Base-by-base conservation (phyloP, 257 asterid genomes). In the Catharanthus roseus region DNA sequence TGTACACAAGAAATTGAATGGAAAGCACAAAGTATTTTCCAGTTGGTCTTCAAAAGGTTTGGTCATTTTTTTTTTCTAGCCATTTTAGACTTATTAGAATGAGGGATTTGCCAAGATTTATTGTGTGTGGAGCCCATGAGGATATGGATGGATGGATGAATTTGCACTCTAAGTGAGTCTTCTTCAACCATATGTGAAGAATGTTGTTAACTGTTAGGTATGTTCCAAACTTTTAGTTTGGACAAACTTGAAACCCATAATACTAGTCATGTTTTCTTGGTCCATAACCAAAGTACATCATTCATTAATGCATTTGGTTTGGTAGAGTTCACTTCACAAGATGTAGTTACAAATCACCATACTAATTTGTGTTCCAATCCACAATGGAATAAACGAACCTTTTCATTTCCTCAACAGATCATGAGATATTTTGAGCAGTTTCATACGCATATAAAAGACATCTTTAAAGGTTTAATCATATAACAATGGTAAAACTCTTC, bases 41-140 rank as follows among this genome's bases (percentile, higher is more conserved):
- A 69, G 78, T 75, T 70, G 81, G 82, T 69, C 54, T 54, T 38
- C 42, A 38, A n/a, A n/a, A n/a, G n/a, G n/a, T n/a, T n/a, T 76
- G 33, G 64, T 6, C 51, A 67, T 38, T 38, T 38, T 38, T 38
- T 38, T 41, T 49, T 51, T 34, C 38, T 10, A n/a, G n/a, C n/a
- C n/a, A n/a, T n/a, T 47, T 18, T 39, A 54, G 1, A 18, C 49
- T 55, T 26, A n/a, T 5, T 24, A 15, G 10, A 13, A 16, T 8
- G 8, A n/a, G n/a, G 18, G 26, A 26, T n/a, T 45, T 15, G 31
- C 42, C 33, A 33, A 12, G 72, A 70, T 13, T 13, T 47, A 3
- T 2, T 47, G 21, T 21, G 80, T 54, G 80, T 81, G 78, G 82
- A 68, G 65, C 78, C 78, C 68, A 62, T 24, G 5, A 2, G 19